Conservation (phyloP, 2,329 filamentous ascomycete genomes). For the Colletotrichum lentis region DNA sequence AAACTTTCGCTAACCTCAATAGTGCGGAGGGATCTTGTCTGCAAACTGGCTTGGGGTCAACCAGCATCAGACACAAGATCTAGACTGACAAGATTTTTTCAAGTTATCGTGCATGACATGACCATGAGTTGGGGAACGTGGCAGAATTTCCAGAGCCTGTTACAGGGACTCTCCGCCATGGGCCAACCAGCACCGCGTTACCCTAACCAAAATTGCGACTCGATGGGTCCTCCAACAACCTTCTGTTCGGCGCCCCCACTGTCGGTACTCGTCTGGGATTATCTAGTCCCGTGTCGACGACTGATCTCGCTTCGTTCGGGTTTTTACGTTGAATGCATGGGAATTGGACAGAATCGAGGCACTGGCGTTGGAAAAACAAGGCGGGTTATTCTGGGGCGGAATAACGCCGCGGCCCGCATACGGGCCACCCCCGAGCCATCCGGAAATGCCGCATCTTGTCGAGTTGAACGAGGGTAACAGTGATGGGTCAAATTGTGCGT, state of each 20-base stretch:
- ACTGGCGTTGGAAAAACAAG: not conserved
- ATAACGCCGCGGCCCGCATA: too few species aligned
- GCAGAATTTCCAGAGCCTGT: conserved; percentile 10
- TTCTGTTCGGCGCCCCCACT: conserved; percentile 4
- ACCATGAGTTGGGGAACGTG: conserved; percentile 22
- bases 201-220: conserved; percentile 8
- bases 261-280: conserved; percentile 8
- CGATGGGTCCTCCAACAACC: conserved; percentile 23
- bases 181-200: not conserved
- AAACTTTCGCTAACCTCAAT: not conserved
- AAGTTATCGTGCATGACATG: too few species aligned
- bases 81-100: not conserved
- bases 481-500: too few species aligned
- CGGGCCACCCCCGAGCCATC: too few species aligned
- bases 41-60: conserved; percentile 15
- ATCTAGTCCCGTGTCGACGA: conserved; percentile 9
- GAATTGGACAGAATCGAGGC: conserved; percentile 6
- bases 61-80: too few species aligned
- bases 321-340: conserved; percentile 7
- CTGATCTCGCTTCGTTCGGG: conserved; percentile 9
- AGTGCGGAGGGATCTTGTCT: conserved; percentile 21
- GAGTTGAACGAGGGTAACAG: too few species aligned
- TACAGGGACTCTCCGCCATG: not conserved
- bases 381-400: conserved; percentile 2
- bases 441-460: too few species aligned